A percentile compares a stretch with the other conserved stretches of the same genome.
phyloP scores from a whole-genome alignment of 805 yeast species.

The Metschnikowia baotianmanensis region DNA sequence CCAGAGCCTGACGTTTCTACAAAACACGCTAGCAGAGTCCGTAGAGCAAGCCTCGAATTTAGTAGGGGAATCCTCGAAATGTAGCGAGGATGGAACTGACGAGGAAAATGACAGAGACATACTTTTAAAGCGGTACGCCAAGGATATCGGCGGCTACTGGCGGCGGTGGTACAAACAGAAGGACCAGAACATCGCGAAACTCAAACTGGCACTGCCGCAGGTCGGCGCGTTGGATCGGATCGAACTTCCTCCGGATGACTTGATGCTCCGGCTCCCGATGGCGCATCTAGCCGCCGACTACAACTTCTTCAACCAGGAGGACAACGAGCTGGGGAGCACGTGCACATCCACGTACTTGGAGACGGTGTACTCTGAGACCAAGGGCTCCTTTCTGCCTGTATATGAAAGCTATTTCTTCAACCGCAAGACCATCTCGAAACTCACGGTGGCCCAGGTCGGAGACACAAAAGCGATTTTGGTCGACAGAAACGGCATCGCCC shows the following conservation, averaged over 20 bases:
- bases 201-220: slow-evolving; percentile 21
- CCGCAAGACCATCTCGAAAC: slow-evolving; percentile 59
- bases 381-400: slow-evolving; percentile 28
- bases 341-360: slow-evolving; percentile 65
- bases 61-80: slow-evolving; percentile 42
- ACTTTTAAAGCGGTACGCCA: slow-evolving; percentile 53
- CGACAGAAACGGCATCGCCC: slow-evolving; percentile 77
- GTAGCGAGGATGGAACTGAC: neutral
- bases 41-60: slow-evolving; percentile 45
- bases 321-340: slow-evolving; percentile 61
- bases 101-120: slow-evolving; percentile 28
- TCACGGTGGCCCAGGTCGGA: slow-evolving; percentile 87
- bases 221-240: slow-evolving; percentile 15
- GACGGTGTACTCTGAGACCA: slow-evolving; percentile 37
- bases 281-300: slow-evolving; percentile 67
- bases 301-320: slow-evolving; percentile 45
- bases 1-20: slow-evolving; percentile 64
- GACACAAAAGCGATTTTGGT: slow-evolving; percentile 88
- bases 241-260: slow-evolving; percentile 45
- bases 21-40: slow-evolving; percentile 48
- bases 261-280: slow-evolving; percentile 58
- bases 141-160: slow-evolving; percentile 83
- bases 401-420: slow-evolving; percentile 53
- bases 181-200: slow-evolving; percentile 27
- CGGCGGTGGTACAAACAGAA: slow-evolving; percentile 60